Evolutionary conservation across 371 early-diverging fungal genomes (phyloP), one percentile per base, ranked within the genome.

Genomic region (Coemansia sp.): DNA sequence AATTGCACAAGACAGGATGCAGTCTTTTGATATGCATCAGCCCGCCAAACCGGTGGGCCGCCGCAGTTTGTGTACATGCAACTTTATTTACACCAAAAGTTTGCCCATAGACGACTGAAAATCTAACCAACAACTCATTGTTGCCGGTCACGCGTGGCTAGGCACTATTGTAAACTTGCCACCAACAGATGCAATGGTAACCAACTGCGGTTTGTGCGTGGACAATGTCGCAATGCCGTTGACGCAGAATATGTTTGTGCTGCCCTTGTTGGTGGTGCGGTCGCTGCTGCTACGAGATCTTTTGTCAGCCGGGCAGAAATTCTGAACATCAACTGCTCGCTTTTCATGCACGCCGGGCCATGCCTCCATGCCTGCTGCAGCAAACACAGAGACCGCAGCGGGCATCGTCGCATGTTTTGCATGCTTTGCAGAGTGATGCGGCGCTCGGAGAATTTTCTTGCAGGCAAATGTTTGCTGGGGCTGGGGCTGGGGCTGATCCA

Each of bases 121-220:
- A 23, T 17, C 13, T 6, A 56, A 32, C 36, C 8, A 32, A 32
- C 32, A 32, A 2, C n/a, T 4, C 4, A 11, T 26, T 49, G 51
- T 51, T 0, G 40, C 39, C 2, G 40, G 12, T 29, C 32, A 49
- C 21, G 51, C 61, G 36, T 32, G 36, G 61, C 51, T 36, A 17
- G 57, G 61, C 17, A 32, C 36, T 41, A 73, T 48, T n/a, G 26
- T 36, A 24, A 67, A 75, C 23, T 5, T 54, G 17, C 36, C 41
- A 24, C 61, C 64, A 1, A 52, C 60, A 21, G 52, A 28, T 3
- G 48, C 52, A n/a, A 75, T 54, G n/a, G 51, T 46, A 2, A 75
- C 76, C 23, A 75, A 55, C 67, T 53, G 76, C 58, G 76, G 76
- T 19, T 39, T 61, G 46, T 49, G 46, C 17, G 44, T 17, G 13